Percentiles rank a stretch among this genome's conserved stretches.
These are phyloP conservation scores for Brassica balearica DNA, from an alignment of 441 rosid genomes.

Conservation along the genomic window DNA sequence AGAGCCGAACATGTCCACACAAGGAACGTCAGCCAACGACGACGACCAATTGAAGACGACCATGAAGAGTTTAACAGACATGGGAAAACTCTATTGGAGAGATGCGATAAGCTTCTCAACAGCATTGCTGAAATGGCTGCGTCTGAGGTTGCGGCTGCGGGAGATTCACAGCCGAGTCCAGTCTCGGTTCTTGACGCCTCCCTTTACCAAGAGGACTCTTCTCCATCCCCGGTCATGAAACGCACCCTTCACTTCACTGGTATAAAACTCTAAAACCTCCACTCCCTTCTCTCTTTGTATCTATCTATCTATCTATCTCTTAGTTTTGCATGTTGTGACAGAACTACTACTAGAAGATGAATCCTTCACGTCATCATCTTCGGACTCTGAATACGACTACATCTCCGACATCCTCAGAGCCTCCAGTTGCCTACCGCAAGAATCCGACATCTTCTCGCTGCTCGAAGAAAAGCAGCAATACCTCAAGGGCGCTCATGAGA, in stretches of 20 bases:
- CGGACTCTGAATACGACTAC: conserved; percentile 62
- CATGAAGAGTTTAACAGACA: conserved; percentile 51
- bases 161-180: conserved; percentile 90
- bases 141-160: conserved; percentile 28
- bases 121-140: conserved; percentile 78
- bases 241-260: conserved; percentile 83
- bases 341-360: conserved; percentile 53
- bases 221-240: conserved; percentile 84
- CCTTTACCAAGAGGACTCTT: conserved; percentile 79
- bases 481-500: conserved; percentile 52
- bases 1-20: conserved; percentile 46
- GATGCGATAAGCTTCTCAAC: conserved; percentile 86
- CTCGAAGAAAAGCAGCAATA: conserved; percentile 83
- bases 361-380: conserved; percentile 36
- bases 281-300: not conserved
- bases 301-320: not conserved
- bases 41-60: conserved; percentile 49
- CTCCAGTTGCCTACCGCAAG: conserved; percentile 60
- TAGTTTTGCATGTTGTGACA: conserved; percentile 20
- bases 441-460: conserved; percentile 57
- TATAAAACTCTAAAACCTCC: conserved; percentile 22
- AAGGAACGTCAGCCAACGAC: not conserved
- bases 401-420: conserved; percentile 74
- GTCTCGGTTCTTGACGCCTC: conserved; percentile 92
- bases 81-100: conserved; percentile 73